Percentiles rank a stretch among this genome's conserved stretches.
These are phyloP conservation scores for Celoporthe dispersa DNA, from an alignment of 2,329 filamentous ascomycete genomes.

Conservation along the genomic window DNA sequence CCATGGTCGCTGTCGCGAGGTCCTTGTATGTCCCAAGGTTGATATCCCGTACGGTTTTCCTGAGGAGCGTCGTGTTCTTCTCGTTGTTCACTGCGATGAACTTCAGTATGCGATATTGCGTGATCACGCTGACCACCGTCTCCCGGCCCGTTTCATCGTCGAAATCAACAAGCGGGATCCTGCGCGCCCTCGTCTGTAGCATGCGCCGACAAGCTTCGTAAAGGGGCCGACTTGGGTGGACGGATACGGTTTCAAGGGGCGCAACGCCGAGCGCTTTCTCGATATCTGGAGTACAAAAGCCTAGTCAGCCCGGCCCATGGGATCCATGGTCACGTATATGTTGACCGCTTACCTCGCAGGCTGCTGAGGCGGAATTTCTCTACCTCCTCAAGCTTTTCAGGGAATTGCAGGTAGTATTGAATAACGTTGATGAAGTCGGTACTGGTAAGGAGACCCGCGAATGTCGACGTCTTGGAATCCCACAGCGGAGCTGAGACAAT, in stretches of 20 bases:
- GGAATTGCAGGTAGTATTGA: constrained; percentile 98
- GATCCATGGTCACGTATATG: neutral
- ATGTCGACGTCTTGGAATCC: constrained; percentile 91
- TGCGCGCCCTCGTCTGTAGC: constrained; percentile 88
- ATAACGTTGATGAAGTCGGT: constrained; percentile 99
- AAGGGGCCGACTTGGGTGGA: constrained; percentile 85
- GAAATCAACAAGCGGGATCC: constrained; percentile 90
- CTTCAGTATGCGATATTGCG: constrained; percentile 97
- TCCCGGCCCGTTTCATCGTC: constrained; percentile 93
- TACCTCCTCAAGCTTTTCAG: constrained; percentile 84
- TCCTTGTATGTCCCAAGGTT: constrained; percentile 82
- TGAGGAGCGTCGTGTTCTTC: constrained; percentile 83
- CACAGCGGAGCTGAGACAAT: constrained; percentile 97
- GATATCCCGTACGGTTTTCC: constrained; percentile 84
- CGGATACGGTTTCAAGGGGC: constrained; percentile 93
- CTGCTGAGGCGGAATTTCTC: constrained; percentile 94
- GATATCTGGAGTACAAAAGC: constrained; percentile 67
- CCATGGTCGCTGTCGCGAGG: constrained; percentile 84
- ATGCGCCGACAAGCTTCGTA: constrained; percentile 96
- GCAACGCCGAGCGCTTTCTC: constrained; percentile 91
- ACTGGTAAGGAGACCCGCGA: constrained; percentile 91
- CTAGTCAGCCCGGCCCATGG: constrained; percentile 24
- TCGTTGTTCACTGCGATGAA: constrained; percentile 95
- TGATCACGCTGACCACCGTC: constrained; percentile 95
- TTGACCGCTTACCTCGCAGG: constrained; percentile 70